Base-by-base conservation (phyloP, 352 stramenopile genomes). In the Phytopythium oedochilum region DNA sequence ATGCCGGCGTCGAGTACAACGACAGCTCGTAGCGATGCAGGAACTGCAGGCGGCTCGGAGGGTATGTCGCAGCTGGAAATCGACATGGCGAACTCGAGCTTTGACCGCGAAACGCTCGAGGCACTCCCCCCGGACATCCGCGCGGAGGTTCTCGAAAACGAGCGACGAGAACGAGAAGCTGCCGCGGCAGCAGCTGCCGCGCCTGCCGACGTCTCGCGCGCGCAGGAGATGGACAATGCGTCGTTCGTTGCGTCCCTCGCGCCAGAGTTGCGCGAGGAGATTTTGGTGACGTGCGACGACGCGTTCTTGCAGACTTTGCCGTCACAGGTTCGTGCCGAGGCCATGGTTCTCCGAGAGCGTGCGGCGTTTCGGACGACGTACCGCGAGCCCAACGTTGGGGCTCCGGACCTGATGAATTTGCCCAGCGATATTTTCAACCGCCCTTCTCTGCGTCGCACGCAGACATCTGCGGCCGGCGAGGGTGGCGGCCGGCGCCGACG, bases 161-260 rank as follows among this genome's bases (percentile, higher is more conserved):
- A 99, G 59, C 88, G 95, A 23, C 89, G 91, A 17, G 92, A 98
- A 66, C 78, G 96, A 22, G 81, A 94, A 69, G 69, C 81, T 57
- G 65, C 78, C 53, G 73, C 83, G 40, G 75, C 83, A 31, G 72
- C 82, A 15, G 75, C 87, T 17, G 71, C 66, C 29, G 77, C 84
- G 15, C 78, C 91, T 49, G 81, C 90, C 15, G 96, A 99, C 70
- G 95, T 96, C 7, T 97, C 94, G 17, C 92, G 95, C 43, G 97
- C 96, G 22, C 87, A 98, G 73, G 96, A 99, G 48, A 99, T 99
- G 96, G 97, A 99, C 68, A 98, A 98, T 72, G 96, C 95, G 29
- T 98, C 92, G 11, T 99, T 99, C 72, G 79, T 99, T 10, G 96
- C 96, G 6, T 99, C 97, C 3, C 60, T 99, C 9, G 83, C 92